A percentile compares a stretch with the other conserved stretches of the same genome.
phyloP scores from a whole-genome alignment of 1,139 yeast genomes.

The Hyphopichia khmerensis region DNA sequence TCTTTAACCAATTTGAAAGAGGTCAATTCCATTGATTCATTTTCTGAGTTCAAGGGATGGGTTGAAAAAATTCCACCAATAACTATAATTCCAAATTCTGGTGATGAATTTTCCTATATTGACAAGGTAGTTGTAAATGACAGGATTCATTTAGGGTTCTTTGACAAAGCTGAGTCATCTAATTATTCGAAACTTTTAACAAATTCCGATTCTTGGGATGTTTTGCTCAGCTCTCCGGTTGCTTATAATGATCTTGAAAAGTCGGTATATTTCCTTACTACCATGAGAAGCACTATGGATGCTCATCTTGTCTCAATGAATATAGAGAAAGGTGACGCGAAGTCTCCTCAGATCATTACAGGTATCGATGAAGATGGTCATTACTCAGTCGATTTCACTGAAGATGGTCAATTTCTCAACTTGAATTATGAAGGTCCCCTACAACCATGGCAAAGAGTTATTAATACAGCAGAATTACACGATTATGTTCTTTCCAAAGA shows the following conservation, averaged over 20 bases:
- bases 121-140: conserved; percentile 65
- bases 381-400: conserved; percentile 46
- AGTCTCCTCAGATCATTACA: conserved; percentile 17
- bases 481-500: conserved; percentile 14
- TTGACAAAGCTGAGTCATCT: conserved; percentile 44
- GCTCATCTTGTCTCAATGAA: conserved; percentile 28
- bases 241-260: conserved; percentile 54
- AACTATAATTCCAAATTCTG: conserved; percentile 32
- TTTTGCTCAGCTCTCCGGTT: conserved; percentile 52
- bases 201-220: conserved; percentile 63
- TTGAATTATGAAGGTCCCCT: conserved; percentile 63
- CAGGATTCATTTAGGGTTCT: conserved; percentile 72
- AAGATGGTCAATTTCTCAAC: conserved; percentile 53
- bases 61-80: conserved; percentile 43
- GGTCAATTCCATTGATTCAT: conserved; percentile 33
- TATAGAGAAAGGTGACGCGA: conserved; percentile 12
- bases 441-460: conserved; percentile 61
- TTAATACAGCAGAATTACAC: conserved; percentile 42
- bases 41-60: conserved; percentile 55
- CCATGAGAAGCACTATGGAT: conserved; percentile 39
- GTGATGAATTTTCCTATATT: conserved; percentile 58
- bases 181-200: conserved; percentile 54
- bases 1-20: conserved; percentile 10
- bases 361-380: conserved; percentile 24
- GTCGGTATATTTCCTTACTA: conserved; percentile 62